These are phyloP conservation scores for Penicillium tannophilum DNA, from an alignment of 495 filamentous ascomycete species.

Conservation along the genomic window DNA sequence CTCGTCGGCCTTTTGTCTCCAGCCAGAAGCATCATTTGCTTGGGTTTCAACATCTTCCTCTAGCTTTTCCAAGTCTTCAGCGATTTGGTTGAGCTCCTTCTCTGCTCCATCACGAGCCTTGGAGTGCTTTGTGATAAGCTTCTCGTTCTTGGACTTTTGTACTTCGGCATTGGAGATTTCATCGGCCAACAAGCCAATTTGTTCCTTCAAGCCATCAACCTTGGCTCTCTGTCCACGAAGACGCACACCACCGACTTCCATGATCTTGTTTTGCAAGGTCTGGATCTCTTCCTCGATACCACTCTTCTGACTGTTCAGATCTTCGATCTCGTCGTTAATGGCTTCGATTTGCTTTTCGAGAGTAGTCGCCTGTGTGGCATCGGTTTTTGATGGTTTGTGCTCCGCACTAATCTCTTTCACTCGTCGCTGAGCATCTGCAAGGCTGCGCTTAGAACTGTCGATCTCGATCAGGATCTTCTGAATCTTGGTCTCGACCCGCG, in stretches of 20 bases:
- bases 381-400: constrained; percentile 75
- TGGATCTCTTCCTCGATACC: constrained; percentile 92
- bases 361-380: constrained; percentile 65
- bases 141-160: constrained; percentile 85
- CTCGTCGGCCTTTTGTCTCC: constrained; percentile 76
- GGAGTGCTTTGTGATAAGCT: constrained; percentile 82
- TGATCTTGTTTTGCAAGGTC: constrained; percentile 89
- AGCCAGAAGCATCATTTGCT: constrained; percentile 69
- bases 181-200: constrained; percentile 78
- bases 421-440: constrained; percentile 79
- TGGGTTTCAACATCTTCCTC: constrained; percentile 78
- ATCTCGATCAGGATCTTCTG: constrained; percentile 91
- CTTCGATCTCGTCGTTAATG: constrained; percentile 76
- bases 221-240: constrained; percentile 87
- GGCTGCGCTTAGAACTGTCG: constrained; percentile 80
- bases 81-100: constrained; percentile 71
- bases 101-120: constrained; percentile 75
- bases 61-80: constrained; percentile 71
- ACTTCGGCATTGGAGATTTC: constrained; percentile 83
- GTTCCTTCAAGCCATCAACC: constrained; percentile 88
- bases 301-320: constrained; percentile 76
- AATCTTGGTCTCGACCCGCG: constrained; percentile 82
- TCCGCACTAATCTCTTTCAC: constrained; percentile 79
- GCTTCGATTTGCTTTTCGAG: constrained; percentile 77
- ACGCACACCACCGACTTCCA: constrained; percentile 94